Evolutionary conservation across 1,284 basidiomycete species (phyloP).

Genomic region (Mycena citricolor): DNA sequence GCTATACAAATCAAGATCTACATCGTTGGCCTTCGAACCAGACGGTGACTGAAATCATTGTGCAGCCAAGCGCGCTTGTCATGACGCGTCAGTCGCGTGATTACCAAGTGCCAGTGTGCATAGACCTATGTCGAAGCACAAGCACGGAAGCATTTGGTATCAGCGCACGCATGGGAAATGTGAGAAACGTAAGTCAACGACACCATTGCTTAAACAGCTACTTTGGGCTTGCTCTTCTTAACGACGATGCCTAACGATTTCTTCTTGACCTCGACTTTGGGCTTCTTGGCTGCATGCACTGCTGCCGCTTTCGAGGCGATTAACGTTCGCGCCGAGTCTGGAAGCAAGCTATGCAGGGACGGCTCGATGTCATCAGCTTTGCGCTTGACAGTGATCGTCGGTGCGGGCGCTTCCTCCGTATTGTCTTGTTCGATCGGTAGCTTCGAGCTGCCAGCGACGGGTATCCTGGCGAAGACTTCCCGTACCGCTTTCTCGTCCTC

Average conservation of each 20-base stretch:
- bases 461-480: constrained; percentile 81
- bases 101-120: no score
- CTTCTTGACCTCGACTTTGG: constrained; percentile 53
- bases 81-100: no score
- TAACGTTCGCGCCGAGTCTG: constrained; percentile 70
- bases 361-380: constrained; percentile 75
- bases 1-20: no score
- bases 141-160: neutral
- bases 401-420: constrained; percentile 28
- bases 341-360: constrained; percentile 67
- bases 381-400: constrained; percentile 69
- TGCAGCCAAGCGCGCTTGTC: no score
- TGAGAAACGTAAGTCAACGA: neutral
- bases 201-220: no score
- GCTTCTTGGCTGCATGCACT: constrained; percentile 57
- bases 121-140: no score
- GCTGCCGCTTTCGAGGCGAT: constrained; percentile 49
- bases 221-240: constrained; percentile 46
- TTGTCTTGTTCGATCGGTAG: constrained; percentile 30
- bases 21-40: no score
- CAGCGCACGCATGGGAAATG: neutral
- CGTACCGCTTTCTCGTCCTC: constrained; percentile 91
- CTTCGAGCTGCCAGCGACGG: constrained; percentile 37
- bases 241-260: constrained; percentile 71
- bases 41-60: no score